These are phyloP conservation scores for Carex parvula DNA, from an alignment of 176 grass and related monocot genomes.

Conservation along the genomic window DNA sequence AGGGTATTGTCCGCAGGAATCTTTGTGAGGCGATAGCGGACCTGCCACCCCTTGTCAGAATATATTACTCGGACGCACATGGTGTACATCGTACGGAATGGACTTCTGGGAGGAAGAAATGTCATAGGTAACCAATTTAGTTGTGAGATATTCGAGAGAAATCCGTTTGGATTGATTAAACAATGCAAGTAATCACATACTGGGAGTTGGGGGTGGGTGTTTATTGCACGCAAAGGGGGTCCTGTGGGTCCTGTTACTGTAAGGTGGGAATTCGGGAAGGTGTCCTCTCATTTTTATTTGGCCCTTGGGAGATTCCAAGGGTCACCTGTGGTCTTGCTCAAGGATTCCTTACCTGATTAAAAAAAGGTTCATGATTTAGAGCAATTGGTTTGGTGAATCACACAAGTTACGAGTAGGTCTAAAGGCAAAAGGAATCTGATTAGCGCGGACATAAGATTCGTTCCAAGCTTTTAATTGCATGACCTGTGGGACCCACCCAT, in stretches of 20 bases:
- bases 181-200: neutral
- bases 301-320: conserved; percentile 18
- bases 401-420: neutral
- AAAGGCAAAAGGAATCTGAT: conserved; percentile 18
- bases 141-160: conserved; percentile 7
- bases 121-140: neutral
- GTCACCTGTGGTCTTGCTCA: neutral
- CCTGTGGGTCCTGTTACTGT: neutral
- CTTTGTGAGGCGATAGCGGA: conserved; percentile 17
- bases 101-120: neutral
- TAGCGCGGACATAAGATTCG: neutral
- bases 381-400: neutral
- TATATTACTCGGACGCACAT: neutral
- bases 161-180: conserved; percentile 22
- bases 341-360: neutral
- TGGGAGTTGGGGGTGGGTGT: neutral
- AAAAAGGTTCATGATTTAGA: neutral
- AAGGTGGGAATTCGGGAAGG: neutral
- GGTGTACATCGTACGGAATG: neutral
- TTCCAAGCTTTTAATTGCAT: neutral
- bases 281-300: neutral
- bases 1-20: conserved; percentile 30
- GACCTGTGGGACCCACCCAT: neutral
- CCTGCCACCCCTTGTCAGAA: conserved; percentile 20
- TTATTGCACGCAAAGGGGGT: conserved; percentile 18